Evolutionary conservation across 495 filamentous ascomycete species (phyloP).

Genomic region (Clavariopsis aquatica): DNA sequence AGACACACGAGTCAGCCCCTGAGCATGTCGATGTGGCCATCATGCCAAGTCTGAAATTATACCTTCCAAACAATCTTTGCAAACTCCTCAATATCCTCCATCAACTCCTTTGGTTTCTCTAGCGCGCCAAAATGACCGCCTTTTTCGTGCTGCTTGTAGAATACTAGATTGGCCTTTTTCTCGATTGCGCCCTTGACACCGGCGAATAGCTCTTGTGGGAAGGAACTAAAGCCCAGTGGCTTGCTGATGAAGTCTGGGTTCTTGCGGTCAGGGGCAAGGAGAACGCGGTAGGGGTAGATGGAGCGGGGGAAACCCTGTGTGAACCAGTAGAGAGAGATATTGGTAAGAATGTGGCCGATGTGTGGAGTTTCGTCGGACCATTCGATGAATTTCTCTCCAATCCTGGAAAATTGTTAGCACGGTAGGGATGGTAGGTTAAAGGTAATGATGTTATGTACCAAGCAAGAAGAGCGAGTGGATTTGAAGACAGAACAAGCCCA

Average conservation of each 20-base stretch:
- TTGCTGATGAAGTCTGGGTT: conserved; percentile 50
- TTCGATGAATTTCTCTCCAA: conserved; percentile 67
- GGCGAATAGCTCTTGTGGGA: conserved; percentile 56
- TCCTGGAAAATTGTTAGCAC: conserved; percentile 44
- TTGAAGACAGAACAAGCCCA: conserved; percentile 58
- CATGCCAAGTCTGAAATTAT: background rate
- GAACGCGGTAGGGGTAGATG: conserved; percentile 59
- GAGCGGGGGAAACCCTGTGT: conserved; percentile 55
- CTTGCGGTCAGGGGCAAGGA: conserved; percentile 36
- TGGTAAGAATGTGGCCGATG: conserved; percentile 58
- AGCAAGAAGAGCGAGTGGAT: conserved; percentile 62
- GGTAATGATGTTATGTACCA: conserved; percentile 55
- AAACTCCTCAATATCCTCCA: conserved; percentile 61
- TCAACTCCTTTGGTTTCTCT: conserved; percentile 56
- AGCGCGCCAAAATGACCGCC: conserved; percentile 68
- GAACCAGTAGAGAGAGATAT: conserved; percentile 66
- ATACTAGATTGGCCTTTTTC: conserved; percentile 53
- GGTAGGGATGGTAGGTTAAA: background rate
- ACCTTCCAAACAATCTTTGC: conserved; percentile 47
- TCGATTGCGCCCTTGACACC: conserved; percentile 55
- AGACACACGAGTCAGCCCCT: background rate
- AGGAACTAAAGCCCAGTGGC: conserved; percentile 61
- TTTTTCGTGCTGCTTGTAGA: conserved; percentile 51
- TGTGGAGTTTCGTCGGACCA: conserved; percentile 60
- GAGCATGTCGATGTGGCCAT: background rate